Conservation (phyloP, 1,284 basidiomycete genomes). For the Leccinum pachyderme region DNA sequence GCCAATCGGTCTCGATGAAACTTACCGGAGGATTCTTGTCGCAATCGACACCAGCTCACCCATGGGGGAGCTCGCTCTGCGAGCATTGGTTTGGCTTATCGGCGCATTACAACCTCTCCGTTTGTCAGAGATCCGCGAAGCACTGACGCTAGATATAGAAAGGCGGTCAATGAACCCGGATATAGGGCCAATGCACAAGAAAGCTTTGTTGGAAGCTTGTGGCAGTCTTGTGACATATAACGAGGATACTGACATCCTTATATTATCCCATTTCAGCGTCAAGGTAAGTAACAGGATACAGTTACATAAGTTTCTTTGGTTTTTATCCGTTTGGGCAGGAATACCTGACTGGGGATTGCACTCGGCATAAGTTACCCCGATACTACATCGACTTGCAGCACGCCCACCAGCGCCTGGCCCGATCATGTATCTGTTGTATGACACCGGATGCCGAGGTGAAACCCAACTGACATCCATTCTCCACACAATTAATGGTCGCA, state of each 20-base stretch:
- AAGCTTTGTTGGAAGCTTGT: constrained; percentile 2
- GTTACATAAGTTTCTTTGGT: neutral
- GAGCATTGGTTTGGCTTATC: constrained; percentile 7
- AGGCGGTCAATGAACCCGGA: constrained; percentile 1
- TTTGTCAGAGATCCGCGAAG: constrained; percentile 5
- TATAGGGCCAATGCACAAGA: constrained; percentile 1
- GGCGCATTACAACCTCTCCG: constrained; percentile 7
- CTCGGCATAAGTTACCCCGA: neutral
- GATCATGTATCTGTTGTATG: constrained; percentile 5
- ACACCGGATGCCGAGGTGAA: neutral
- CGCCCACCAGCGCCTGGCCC: constrained; percentile 4
- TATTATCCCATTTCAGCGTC: constrained; percentile 15
- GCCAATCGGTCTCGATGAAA: constrained; percentile 10
- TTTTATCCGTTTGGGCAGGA: neutral
- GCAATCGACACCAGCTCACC: neutral
- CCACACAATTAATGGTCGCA: neutral
- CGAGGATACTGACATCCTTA: constrained; percentile 10
- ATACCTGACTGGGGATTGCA: constrained; percentile 7
- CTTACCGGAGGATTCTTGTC: constrained; percentile 7
- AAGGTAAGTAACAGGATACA: constrained; percentile 2
- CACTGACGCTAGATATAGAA: neutral
- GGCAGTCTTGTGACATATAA: constrained; percentile 9
- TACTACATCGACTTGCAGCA: constrained; percentile 2
- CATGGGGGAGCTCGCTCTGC: constrained; percentile 5
- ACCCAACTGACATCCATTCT: neutral